Conservation (phyloP, 2,329 filamentous ascomycete genomes). For the Talaromyces sp. region DNA sequence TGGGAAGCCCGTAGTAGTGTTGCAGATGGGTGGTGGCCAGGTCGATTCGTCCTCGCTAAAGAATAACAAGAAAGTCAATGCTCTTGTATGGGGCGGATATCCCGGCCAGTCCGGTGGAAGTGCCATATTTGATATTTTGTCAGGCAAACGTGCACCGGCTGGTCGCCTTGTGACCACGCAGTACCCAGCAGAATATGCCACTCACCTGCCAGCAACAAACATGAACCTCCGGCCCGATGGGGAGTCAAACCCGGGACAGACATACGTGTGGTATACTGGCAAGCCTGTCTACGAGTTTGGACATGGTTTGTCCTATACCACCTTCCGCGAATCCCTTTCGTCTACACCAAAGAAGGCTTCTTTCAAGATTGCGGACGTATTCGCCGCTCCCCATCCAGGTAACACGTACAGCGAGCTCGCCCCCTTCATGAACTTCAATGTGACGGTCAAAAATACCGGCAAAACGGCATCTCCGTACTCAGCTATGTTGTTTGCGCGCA, state of each 20-base stretch:
- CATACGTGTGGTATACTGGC: conserved; percentile 41
- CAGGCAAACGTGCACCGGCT: conserved; percentile 35
- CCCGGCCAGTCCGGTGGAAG: conserved; percentile 39
- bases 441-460: conserved; percentile 33
- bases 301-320: conserved; percentile 40
- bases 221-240: conserved; percentile 35
- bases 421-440: conserved; percentile 33
- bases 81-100: conserved; percentile 41
- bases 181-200: conserved; percentile 38
- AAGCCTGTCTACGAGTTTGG: conserved; percentile 36
- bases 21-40: conserved; percentile 41
- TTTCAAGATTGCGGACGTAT: conserved; percentile 30
- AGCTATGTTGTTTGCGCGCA: conserved; percentile 33
- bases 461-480: conserved; percentile 33
- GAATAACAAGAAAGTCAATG: conserved; percentile 32
- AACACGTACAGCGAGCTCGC: conserved; percentile 26
- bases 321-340: conserved; percentile 20
- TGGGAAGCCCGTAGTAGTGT: conserved; percentile 35
- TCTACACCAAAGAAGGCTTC: conserved; percentile 4
- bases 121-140: conserved; percentile 38
- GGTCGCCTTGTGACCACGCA: conserved; percentile 36
- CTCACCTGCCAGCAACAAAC: conserved; percentile 34
- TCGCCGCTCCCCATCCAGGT: conserved; percentile 18
- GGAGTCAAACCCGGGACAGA: conserved; percentile 34
- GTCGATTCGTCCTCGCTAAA: conserved; percentile 37